Evolutionary conservation across 179 eudicot species (phyloP).

Genomic region (Heliamphora pulchella): DNA sequence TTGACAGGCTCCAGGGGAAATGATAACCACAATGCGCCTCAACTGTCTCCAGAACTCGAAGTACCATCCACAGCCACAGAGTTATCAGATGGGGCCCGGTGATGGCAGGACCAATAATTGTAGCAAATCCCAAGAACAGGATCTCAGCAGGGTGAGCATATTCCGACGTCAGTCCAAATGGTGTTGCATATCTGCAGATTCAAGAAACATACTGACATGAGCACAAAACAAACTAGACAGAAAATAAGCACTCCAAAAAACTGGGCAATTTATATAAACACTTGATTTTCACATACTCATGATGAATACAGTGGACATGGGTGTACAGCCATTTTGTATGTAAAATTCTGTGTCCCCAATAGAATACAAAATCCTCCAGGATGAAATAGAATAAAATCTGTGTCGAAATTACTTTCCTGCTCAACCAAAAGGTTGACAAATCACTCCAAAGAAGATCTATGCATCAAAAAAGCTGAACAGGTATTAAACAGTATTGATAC

Average conservation of each 20-base stretch:
- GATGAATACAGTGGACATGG: slow-evolving; percentile 93
- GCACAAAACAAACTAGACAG: not conserved
- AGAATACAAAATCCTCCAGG: slow-evolving; percentile 88
- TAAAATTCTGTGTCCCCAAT: slow-evolving; percentile 94
- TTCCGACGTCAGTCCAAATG: slow-evolving; percentile 97
- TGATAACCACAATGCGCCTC: slow-evolving; percentile 98
- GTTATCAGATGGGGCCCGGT: slow-evolving; percentile 94
- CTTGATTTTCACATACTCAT: slow-evolving; percentile 57
- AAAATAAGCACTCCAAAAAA: not conserved
- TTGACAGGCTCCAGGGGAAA: slow-evolving; percentile 96
- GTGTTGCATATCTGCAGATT: slow-evolving; percentile 79
- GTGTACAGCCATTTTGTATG: slow-evolving; percentile 98
- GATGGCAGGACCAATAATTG: slow-evolving; percentile 87
- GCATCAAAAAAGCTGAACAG: not conserved
- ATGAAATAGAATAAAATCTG: slow-evolving; percentile 89
- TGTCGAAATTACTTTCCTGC: slow-evolving; percentile 81
- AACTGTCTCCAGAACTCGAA: slow-evolving; percentile 93
- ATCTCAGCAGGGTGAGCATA: slow-evolving; percentile 99
- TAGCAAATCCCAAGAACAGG: slow-evolving; percentile 91
- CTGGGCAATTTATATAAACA: slow-evolving; percentile 6
- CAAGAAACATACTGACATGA: slow-evolving; percentile 7
- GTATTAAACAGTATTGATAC: not conserved
- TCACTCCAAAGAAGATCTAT: slow-evolving; percentile 4
- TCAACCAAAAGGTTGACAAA: slow-evolving; percentile 16
- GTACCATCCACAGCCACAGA: slow-evolving; percentile 92